Evolutionary conservation across 768 basidiomycete species (phyloP).

Genomic region (Collybiopsis confluens): DNA sequence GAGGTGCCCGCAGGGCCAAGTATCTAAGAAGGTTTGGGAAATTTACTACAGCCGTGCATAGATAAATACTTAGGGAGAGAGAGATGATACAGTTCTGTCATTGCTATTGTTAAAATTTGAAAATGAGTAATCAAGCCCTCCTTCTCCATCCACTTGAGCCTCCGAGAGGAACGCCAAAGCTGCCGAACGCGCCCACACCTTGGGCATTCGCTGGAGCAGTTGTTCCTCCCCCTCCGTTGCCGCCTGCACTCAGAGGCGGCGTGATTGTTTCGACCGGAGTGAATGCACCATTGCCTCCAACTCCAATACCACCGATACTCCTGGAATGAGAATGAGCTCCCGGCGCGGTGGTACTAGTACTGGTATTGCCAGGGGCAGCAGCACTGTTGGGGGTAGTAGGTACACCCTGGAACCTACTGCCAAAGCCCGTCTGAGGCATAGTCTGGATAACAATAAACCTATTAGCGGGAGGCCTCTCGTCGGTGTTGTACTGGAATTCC

Average conservation of each 20-base stretch:
- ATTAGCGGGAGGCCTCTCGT: slow-evolving; percentile 65
- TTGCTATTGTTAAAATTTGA: too few relatives aligned
- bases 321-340: slow-evolving; percentile 25
- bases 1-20: slow-evolving; percentile 44
- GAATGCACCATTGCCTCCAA: background rate
- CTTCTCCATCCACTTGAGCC: slow-evolving; percentile 22
- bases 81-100: too few relatives aligned
- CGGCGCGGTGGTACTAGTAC: slow-evolving; percentile 23
- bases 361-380: slow-evolving; percentile 1
- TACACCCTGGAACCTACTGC: slow-evolving; percentile 53
- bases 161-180: slow-evolving; percentile 42
- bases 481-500: slow-evolving; percentile 94
- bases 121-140: background rate
- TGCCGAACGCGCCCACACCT: slow-evolving; percentile 45
- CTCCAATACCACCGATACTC: slow-evolving; percentile 1
- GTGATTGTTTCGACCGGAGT: slow-evolving; percentile 15
- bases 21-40: slow-evolving; percentile 45
- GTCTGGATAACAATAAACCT: slow-evolving; percentile 81
- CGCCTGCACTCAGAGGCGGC: slow-evolving; percentile 16
- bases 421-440: slow-evolving; percentile 61
- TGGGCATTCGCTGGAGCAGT: too few relatives aligned
- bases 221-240: too few relatives aligned
- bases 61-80: background rate
- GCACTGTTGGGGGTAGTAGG: slow-evolving; percentile 20
- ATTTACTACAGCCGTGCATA: slow-evolving; percentile 27